Evolutionary conservation across 495 filamentous ascomycete genomes (phyloP), one percentile per base, ranked within the genome.

Genomic region (Neurospora tetraspora): DNA sequence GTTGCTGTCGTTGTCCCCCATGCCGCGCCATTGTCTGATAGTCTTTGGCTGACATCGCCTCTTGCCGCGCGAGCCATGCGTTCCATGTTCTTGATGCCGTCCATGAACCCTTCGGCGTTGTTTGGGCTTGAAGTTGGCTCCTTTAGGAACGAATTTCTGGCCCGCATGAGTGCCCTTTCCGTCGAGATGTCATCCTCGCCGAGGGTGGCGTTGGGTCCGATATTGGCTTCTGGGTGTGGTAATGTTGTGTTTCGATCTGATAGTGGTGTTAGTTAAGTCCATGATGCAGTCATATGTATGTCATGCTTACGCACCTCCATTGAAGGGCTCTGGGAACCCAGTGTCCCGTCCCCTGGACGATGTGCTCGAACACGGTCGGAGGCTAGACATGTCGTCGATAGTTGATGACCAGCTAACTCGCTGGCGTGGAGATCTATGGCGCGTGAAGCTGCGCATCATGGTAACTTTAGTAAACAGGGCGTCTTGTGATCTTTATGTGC

Each of bases 211-310:
- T 81, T 74, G n/a, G 79, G 79, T 68, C 74, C 70, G 40, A 80
- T 53, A 65, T 79, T 77, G 43, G 81, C 81, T 40, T 81, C 79
- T 14, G 81, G 81, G 72, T 82, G 81, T 20, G 79, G 81, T 18
- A 81, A 78, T 20, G 77, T 73, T 12, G 81, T 82, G 71, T 80
- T 82, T 61, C 79, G 72, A 23, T 72, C 80, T 82, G 59, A 1
- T 14, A 40, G 20, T 43, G 31, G 12, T 37, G 42, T 69, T 36
- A 76, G 43, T 34, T 6, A 69, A n/a, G 11, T 1, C 23, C 23
- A n/a, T 47, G 31, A 12, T 69, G 14, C 8, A 31, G 18, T 16
- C 23, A 31, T 39, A n/a, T 9, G 18, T 72, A n/a, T 45, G 14
- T 11, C 8, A 14, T 14, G 47, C 7, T 18, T 2, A 78, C 76